phyloP scores from a whole-genome alignment of 2,329 filamentous ascomycete species.

The Pestalotiopsis sp. region DNA sequence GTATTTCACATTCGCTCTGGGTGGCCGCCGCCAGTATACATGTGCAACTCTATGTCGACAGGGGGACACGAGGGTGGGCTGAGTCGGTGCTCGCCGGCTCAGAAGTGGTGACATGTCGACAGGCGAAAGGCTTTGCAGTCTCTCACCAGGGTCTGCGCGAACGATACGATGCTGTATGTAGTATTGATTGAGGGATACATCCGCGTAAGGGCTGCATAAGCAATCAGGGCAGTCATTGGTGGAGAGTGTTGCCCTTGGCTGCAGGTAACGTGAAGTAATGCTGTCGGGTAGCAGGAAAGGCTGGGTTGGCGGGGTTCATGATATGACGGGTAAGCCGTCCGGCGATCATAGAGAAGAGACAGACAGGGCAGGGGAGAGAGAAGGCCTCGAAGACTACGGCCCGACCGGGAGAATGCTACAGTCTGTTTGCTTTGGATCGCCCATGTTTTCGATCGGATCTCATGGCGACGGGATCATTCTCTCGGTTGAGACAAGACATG shows the following conservation, averaged over 20 bases:
- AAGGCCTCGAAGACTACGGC: background rate
- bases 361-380: background rate
- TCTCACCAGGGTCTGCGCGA: background rate
- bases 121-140: too few relatives aligned
- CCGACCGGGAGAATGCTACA: background rate
- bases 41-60: background rate
- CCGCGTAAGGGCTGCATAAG: background rate
- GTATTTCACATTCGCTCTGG: too few relatives aligned
- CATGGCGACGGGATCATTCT: background rate
- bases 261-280: background rate
- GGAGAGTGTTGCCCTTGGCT: background rate
- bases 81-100: background rate
- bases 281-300: background rate
- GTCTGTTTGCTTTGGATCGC: background rate
- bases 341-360: background rate
- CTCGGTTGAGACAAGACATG: background rate
- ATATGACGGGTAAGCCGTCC: background rate
- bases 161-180: background rate
- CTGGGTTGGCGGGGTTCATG: background rate
- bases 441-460: background rate
- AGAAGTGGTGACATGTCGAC: background rate
- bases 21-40: background rate
- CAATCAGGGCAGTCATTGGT: background rate
- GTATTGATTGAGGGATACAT: background rate
- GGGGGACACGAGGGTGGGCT: background rate